Evolutionary conservation across 805 yeast genomes (phyloP).

Genomic region (Tetrapisispora iriomotensis): DNA sequence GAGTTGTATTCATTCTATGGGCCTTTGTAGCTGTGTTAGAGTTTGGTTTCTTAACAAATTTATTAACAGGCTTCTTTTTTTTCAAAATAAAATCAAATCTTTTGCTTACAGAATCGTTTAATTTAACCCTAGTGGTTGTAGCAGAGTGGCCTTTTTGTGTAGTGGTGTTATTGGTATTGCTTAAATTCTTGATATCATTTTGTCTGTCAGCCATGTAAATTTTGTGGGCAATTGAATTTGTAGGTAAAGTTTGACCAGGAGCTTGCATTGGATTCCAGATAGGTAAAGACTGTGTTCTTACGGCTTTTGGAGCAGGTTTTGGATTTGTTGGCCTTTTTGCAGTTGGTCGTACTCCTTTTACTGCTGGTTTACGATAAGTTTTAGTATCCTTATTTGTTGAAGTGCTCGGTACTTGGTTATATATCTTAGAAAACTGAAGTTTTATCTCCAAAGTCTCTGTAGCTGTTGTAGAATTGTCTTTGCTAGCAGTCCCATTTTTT

Average conservation of each 20-base stretch:
- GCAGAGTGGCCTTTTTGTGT: conserved; percentile 6
- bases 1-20: conserved; percentile 14
- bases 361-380: conserved; percentile 1
- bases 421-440: conserved; percentile 24
- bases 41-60: not conserved
- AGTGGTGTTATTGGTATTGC: conserved; percentile 4
- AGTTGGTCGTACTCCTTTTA: conserved; percentile 1
- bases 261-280: conserved; percentile 25
- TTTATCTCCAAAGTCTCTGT: conserved; percentile 28
- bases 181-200: conserved; percentile 10
- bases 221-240: conserved; percentile 28
- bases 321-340: conserved; percentile 31
- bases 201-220: conserved; percentile 27
- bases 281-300: conserved; percentile 37
- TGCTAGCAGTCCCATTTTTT: conserved; percentile 1
- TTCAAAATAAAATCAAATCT: conserved; percentile 28
- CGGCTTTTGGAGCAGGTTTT: conserved; percentile 39
- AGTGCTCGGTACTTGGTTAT: conserved; percentile 1
- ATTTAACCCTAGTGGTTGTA: conserved; percentile 16
- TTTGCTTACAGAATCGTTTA: conserved; percentile 26
- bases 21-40: conserved; percentile 8
- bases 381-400: not conserved
- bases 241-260: conserved; percentile 10
- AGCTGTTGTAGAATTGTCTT: conserved; percentile 1
- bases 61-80: conserved; percentile 12